These are phyloP conservation scores for Talaromyces sp. DNA, from an alignment of 2,329 filamentous ascomycete species.

Conservation along the genomic window DNA sequence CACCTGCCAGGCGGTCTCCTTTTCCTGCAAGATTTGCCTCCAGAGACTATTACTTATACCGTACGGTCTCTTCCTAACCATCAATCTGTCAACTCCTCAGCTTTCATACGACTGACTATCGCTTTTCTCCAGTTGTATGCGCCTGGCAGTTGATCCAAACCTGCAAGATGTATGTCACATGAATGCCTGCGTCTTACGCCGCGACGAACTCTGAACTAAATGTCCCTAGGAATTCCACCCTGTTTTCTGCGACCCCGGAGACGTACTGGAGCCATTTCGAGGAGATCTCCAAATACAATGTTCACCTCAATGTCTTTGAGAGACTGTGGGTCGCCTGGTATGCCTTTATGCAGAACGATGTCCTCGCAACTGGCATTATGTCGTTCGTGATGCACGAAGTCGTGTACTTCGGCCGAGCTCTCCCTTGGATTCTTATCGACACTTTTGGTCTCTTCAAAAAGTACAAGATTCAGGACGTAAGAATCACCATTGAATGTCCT, in stretches of 20 bases:
- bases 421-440: conserved; percentile 94
- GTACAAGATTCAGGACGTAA: conserved; percentile 88
- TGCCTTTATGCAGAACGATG: conserved; percentile 96
- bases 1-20: conserved; percentile 7
- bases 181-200: not conserved
- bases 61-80: not conserved
- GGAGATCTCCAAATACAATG: conserved; percentile 68
- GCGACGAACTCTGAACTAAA: not conserved
- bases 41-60: conserved; percentile 2
- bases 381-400: conserved; percentile 93
- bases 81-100: not conserved
- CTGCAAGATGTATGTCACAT: conserved; percentile 2
- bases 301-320: conserved; percentile 82
- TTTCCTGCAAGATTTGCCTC: conserved; percentile 12
- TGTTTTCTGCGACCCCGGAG: conserved; percentile 44
- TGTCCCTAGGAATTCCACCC: conserved; percentile 45
- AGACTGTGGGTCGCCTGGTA: conserved; percentile 96
- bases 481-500: not conserved
- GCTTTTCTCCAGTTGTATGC: not conserved
- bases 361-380: conserved; percentile 94
- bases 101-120: not conserved
- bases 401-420: conserved; percentile 86
- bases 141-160: not conserved
- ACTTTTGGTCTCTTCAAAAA: conserved; percentile 79
- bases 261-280: conserved; percentile 66